These are phyloP conservation scores for Pichia norvegensis DNA, from an alignment of 1,139 yeast species.

Conservation along the genomic window DNA sequence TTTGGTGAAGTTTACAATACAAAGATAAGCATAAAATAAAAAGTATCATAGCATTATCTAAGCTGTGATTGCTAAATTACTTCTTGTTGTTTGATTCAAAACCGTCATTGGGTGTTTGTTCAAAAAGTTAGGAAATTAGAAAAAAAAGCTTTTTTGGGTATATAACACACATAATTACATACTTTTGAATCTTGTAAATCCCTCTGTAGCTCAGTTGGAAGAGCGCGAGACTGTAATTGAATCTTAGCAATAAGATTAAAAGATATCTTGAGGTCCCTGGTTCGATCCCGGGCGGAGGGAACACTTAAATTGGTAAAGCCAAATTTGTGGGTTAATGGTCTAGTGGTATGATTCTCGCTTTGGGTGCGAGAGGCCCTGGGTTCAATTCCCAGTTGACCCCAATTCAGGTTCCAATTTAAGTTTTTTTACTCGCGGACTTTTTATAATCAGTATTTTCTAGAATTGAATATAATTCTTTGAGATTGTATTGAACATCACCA, in stretches of 20 bases:
- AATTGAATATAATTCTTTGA: too few relatives aligned
- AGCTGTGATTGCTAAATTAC: too few relatives aligned
- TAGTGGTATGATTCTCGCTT: constrained; percentile 48
- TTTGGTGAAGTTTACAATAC: too few relatives aligned
- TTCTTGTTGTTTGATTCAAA: too few relatives aligned
- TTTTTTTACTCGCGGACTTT: neutral
- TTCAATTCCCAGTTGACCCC: constrained; percentile 30
- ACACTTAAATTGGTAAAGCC: neutral
- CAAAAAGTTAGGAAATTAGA: too few relatives aligned
- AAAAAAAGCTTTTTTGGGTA: too few relatives aligned
- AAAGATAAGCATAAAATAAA: too few relatives aligned
- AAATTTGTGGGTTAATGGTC: constrained; percentile 12
- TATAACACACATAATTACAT: neutral
- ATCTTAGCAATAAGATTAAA: neutral
- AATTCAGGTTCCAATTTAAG: too few relatives aligned
- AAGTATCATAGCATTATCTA: too few relatives aligned
- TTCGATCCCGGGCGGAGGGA: constrained; percentile 17
- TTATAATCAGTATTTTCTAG: neutral
- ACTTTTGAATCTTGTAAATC: neutral
- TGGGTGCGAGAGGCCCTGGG: constrained; percentile 36
- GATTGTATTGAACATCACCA: too few relatives aligned
- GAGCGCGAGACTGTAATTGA: constrained; percentile 17
- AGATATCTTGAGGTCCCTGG: constrained; percentile 17
- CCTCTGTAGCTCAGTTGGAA: constrained; percentile 18
- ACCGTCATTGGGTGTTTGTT: too few relatives aligned